Evolutionary conservation across 1,284 basidiomycete species (phyloP), one percentile per base, ranked within the genome.

Genomic region (Inonotus hispidus): DNA sequence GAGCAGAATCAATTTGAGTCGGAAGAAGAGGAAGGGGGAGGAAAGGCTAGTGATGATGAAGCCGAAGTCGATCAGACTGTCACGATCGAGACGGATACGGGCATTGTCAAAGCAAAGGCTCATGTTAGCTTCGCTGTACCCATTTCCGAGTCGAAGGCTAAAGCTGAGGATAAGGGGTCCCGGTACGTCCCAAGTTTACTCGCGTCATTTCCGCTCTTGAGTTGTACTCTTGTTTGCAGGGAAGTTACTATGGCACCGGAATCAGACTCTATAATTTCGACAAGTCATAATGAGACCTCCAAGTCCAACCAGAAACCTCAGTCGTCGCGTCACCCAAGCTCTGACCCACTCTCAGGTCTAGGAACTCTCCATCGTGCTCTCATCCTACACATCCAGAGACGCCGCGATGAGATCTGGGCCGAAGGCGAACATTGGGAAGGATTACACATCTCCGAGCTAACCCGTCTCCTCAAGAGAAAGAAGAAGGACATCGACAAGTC

Each of bases 311-410:
- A 29, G 14, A 8, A 52, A 7, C 19, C 50, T 27, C 29, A 23
- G 11, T 43, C 41, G 16, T n/a, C 16, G 41, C 6, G 5, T 16
- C 16, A 43, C 16, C 19, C 41, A 16, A n/a, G n/a, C 16, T n/a
- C 2, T 2, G 58, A 60, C 39, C 58, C 58, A 2, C 53, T 54
- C 25, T 45, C 58, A 11, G 52, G 25, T 5, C 45, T 60, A 11
- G 46, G 19, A n/a, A 45, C 25, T 13, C 13, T 45, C n/a, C 49
- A 60, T 23, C 58, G 58, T 29, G 50, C 39, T 7, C 16, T 60
- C 21, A 27, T 60, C 19, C 49, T 60, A 13, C 43, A 54, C 52
- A 60, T 60, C 58, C 19, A 43, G 10, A 27, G 35, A 29, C 38
- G 52, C 5, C 27, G 52, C 14, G 43, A 39, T 10, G n/a, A 53